These are phyloP conservation scores for Phialocephala subalpina DNA, from an alignment of 2,329 filamentous ascomycete species.

Conservation along the genomic window DNA sequence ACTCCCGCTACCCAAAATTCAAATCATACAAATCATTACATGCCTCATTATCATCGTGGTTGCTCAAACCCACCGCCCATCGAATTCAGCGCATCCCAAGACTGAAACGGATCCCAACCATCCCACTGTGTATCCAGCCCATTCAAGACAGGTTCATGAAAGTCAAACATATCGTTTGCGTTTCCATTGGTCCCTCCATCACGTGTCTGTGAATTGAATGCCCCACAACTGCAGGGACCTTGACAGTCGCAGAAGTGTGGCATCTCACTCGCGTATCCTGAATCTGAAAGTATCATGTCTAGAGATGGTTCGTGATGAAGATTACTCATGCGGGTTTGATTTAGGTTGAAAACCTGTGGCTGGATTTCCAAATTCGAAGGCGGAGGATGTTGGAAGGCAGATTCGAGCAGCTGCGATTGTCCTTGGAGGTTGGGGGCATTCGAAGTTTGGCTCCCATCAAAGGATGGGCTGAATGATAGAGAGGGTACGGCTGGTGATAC, in stretches of 20 bases:
- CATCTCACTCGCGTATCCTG: constrained; percentile 3
- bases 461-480: not conserved
- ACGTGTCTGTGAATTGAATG: not conserved
- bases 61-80: not conserved
- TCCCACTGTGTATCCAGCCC: not conserved
- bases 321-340: not conserved
- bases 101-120: not conserved
- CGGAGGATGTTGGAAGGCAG: constrained; percentile 2
- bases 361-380: not conserved
- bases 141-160: not conserved
- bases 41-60: not conserved
- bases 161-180: not conserved
- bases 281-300: constrained; percentile 2
- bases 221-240: not conserved
- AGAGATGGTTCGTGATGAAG: constrained; percentile 2
- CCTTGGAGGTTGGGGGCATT: not conserved
- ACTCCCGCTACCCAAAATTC: not conserved
- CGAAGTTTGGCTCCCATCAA: not conserved
- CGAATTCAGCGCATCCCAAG: not conserved
- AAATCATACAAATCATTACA: not conserved
- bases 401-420: not conserved
- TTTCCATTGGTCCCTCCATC: not conserved
- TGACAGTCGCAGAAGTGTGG: not conserved
- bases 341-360: not conserved
- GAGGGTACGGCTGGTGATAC: not conserved